Base-by-base conservation (phyloP, 495 filamentous ascomycete genomes). In the Penicillium lividum region DNA sequence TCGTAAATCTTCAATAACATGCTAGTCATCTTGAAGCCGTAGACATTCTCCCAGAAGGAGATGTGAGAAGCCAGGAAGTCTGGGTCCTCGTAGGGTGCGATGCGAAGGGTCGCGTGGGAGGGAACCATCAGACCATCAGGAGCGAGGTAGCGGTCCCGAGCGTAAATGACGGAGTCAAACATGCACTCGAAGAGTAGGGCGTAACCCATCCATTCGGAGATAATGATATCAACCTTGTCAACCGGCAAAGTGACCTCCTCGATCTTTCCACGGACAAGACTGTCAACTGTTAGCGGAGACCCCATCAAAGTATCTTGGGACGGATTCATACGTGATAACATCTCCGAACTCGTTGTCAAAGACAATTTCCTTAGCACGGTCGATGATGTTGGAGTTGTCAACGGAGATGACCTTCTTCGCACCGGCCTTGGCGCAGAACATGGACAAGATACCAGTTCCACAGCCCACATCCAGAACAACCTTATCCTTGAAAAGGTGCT, bases 141-240 rank as follows among this genome's bases (percentile, higher is more conserved):
- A 27, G 72, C 83, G 22, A 97, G 86, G 74, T 91, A 97, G 59
- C 80, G 86, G 74, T 97, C 93, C 45, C 93, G 81, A 25, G 93
- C 93, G 59, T 89, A 92, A 49, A 97, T 78, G 33, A 97, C 93
- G 9, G 92, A 95, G 73, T 96, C 92, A 59, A 97, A 83, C 93
- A 97, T 97, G 63, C 86, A 87, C 80, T 97, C 93, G 69, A 94
- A 97, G 7, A 97, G 83, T 5, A 97, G 79, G 69, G 89, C 89
- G 69, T 97, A 97, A 5, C 93, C 93, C 93, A 97, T 97, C 93
- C 93, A 97, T 71, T 97, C 93, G 3, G 91, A 96, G 55, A 97
- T 86, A 63, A 97, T 96, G 71, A 97, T 92, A 64, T 97, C 93
- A 47, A 97, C 93, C 69, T 93, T 80, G 56, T 84, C 80, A 60